Base-by-base conservation (phyloP, 768 basidiomycete genomes). In the Clitopilus hobsonii region DNA sequence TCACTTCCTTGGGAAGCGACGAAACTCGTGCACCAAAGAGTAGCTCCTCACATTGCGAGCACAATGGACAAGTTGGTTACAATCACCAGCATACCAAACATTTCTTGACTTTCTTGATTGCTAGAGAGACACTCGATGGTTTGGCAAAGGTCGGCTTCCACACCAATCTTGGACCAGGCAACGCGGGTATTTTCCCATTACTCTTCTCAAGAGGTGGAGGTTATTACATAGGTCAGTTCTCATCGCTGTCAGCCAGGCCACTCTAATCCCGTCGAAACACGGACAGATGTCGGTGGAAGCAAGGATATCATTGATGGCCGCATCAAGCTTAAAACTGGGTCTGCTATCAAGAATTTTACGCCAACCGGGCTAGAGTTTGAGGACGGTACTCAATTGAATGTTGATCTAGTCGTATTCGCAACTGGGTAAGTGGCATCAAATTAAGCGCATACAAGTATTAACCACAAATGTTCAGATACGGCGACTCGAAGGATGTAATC, bases 271-370 rank as follows among this genome's bases (percentile, higher is more conserved):
- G 6, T 3, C n/a, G 10, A 29, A 18, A 36, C 14, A 20, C 6
- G n/a, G 22, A 18, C 51, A 83, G 83, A 84, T 58, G 77, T 79
- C 18, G 85, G 85, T 27, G 81, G 79, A 8, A 79, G 79, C 56
- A 77, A 85, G 65, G 69, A 81, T 58, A 81, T 88, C 61, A 77
- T 79, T 45, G 82, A 86, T 61, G 84, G 85, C 5, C 81, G 83
- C 63, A 84, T 89, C 72, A 86, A 86, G 65, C 67, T 89, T 54
- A 88, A 88, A 70, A 84, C 78, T 67, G 83, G 83, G 54, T 69
- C 70, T 49, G 68, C 72, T 47, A 78, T 88, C 53, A 65, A 74
- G 53, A 63, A 63, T 20, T 80, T 82, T 63, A 76, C 71, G 1
- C 59, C 69, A 41, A 61, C 54, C n/a, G 76, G 78, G 5, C 56